A percentile compares a stretch with the other conserved stretches of the same genome.
Evolutionary conservation across 2,329 filamentous ascomycete genomes (phyloP).

Genomic region (Aaosphaeria arxii): DNA sequence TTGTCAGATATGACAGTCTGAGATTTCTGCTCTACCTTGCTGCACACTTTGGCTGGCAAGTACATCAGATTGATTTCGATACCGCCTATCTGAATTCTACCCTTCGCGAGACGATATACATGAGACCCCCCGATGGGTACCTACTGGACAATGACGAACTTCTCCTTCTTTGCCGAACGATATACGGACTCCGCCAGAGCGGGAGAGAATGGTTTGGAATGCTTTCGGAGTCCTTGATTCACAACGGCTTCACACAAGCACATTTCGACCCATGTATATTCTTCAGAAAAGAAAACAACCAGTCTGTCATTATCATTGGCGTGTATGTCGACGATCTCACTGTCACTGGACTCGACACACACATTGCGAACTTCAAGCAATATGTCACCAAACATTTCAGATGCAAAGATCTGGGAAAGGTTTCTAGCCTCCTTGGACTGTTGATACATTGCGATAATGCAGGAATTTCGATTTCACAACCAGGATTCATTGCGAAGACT

Average conservation of each 20-base stretch:
- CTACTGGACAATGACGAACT: neutral
- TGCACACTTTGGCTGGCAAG: neutral
- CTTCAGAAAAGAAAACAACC: neutral
- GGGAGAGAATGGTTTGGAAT: neutral
- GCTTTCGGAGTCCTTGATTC: neutral
- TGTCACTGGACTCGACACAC: neutral
- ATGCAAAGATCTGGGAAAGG: constrained; percentile 7
- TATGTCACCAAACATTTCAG: constrained; percentile 1
- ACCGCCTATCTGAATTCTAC: constrained; percentile 5
- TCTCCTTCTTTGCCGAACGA: neutral
- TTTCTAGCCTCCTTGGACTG: constrained; percentile 2
- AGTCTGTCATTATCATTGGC: constrained; percentile 4
- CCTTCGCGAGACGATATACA: constrained; percentile 3
- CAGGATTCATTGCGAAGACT: neutral
- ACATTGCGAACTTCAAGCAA: neutral
- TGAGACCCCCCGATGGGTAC: neutral
- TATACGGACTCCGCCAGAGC: neutral
- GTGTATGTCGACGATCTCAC: constrained; percentile 12
- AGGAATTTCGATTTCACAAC: constrained; percentile 1
- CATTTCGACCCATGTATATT: neutral
- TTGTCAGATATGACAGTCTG: constrained; percentile 5
- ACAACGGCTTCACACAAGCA: neutral
- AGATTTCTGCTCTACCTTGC: constrained; percentile 1
- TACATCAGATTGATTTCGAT: constrained; percentile 7
- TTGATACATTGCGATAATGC: constrained; percentile 3